phyloP scores from a whole-genome alignment of 768 basidiomycete species.

The Hemileccinum impolitum region DNA sequence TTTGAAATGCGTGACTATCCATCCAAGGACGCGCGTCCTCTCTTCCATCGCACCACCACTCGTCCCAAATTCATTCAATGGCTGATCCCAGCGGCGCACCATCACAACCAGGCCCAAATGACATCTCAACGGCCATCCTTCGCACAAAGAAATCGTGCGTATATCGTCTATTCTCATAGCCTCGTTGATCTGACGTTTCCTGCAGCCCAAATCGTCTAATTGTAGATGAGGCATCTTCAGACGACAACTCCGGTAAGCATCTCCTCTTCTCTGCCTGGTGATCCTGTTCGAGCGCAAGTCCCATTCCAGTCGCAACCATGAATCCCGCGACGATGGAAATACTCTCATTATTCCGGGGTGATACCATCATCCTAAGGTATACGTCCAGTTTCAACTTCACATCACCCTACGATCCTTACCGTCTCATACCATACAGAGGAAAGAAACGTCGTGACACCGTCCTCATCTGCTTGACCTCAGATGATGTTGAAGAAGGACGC shows the following conservation, averaged over 20 bases:
- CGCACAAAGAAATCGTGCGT: constrained; percentile 97
- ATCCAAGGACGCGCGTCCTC: constrained; percentile 31
- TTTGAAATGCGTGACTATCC: no score
- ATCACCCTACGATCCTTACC: neutral
- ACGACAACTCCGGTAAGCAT: constrained; percentile 89
- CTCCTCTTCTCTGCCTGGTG: neutral
- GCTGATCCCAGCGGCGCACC: constrained; percentile 84
- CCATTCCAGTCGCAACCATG: constrained; percentile 74
- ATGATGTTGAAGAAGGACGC: constrained; percentile 96
- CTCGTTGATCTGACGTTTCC: constrained; percentile 15
- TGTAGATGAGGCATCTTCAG: constrained; percentile 89
- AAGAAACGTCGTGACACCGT: constrained; percentile 99
- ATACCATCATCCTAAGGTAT: constrained; percentile 92
- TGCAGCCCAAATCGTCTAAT: constrained; percentile 93
- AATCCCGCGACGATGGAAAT: constrained; percentile 97
- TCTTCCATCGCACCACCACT: constrained; percentile 11
- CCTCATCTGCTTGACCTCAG: constrained; percentile 91
- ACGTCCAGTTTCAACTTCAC: constrained; percentile 13
- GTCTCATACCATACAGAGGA: constrained; percentile 50
- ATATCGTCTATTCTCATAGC: constrained; percentile 5
- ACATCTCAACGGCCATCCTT: constrained; percentile 91
- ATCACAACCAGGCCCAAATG: constrained; percentile 82
- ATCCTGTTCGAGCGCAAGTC: constrained; percentile 12
- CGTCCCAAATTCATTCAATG: constrained; percentile 32
- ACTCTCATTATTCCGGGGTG: constrained; percentile 91